Evolutionary conservation across 2,329 filamentous ascomycete species (phyloP).

Genomic region (Cadophora sp.): DNA sequence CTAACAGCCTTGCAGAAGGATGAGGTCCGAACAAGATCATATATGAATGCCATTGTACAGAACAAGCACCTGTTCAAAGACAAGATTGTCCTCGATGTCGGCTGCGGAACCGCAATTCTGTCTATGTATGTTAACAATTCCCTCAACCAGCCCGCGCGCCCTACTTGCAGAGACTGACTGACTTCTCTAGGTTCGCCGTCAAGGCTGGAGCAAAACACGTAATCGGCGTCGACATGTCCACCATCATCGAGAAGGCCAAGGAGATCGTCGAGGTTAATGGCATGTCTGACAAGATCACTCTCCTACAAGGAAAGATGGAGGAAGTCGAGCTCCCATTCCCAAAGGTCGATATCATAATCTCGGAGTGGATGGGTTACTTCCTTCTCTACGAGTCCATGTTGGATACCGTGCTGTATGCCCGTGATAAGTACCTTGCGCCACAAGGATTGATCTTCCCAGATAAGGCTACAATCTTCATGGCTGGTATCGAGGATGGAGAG

Average conservation of each 20-base stretch:
- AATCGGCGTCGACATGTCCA: slow-evolving; percentile 99
- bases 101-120: slow-evolving; percentile 96
- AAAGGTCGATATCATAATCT: slow-evolving; percentile 99
- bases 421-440: slow-evolving; percentile 87
- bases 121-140: slow-evolving; percentile 77
- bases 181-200: slow-evolving; percentile 81
- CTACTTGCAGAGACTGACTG: slow-evolving; percentile 20
- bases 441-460: slow-evolving; percentile 97
- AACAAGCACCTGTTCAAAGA: slow-evolving; percentile 94
- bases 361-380: slow-evolving; percentile 99
- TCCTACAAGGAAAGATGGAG: slow-evolving; percentile 99
- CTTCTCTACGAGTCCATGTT: slow-evolving; percentile 98
- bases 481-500: slow-evolving; percentile 96
- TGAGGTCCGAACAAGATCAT: slow-evolving; percentile 94
- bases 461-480: slow-evolving; percentile 97
- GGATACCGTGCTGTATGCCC: slow-evolving; percentile 95
- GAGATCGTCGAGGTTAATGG: slow-evolving; percentile 95
- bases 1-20: slow-evolving; percentile 74
- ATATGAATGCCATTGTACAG: slow-evolving; percentile 97
- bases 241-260: slow-evolving; percentile 97
- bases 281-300: slow-evolving; percentile 93
- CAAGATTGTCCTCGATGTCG: slow-evolving; percentile 94
- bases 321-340: slow-evolving; percentile 92
- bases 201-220: slow-evolving; percentile 98
- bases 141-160: slow-evolving; percentile 16